These are phyloP conservation scores for Volvariella volvacea DNA, from an alignment of 1,284 basidiomycete genomes.

Conservation along the genomic window DNA sequence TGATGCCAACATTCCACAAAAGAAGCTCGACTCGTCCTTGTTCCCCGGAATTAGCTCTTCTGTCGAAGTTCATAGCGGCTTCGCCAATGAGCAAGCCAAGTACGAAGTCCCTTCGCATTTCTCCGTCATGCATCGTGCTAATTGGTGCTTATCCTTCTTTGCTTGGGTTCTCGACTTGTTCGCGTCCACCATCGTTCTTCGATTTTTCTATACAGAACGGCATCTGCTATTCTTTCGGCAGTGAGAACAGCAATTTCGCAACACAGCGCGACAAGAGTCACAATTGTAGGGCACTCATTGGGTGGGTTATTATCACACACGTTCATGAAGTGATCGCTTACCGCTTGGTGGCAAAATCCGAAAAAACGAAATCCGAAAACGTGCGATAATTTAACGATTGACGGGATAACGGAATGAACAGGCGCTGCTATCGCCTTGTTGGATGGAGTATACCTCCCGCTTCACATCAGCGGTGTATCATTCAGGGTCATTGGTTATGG, in stretches of 20 bases:
- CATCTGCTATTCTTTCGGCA: slow-evolving; percentile 31
- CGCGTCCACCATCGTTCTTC: background rate
- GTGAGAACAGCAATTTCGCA: slow-evolving; percentile 32
- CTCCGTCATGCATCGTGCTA: no score
- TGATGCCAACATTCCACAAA: slow-evolving; percentile 36
- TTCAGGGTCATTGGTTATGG: slow-evolving; percentile 11
- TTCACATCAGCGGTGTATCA: slow-evolving; percentile 6
- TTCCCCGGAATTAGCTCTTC: slow-evolving; percentile 48
- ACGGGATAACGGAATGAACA: slow-evolving; percentile 10
- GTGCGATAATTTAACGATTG: no score
- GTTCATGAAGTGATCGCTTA: background rate
- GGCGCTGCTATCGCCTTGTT: slow-evolving; percentile 39
- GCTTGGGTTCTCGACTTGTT: background rate
- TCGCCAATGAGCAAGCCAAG: slow-evolving; percentile 41
- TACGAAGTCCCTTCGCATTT: slow-evolving; percentile 19
- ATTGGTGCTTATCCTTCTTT: background rate
- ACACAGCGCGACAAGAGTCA: slow-evolving; percentile 30
- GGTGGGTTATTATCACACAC: slow-evolving; percentile 18
- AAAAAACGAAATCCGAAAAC: no score
- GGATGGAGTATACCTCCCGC: slow-evolving; percentile 9
- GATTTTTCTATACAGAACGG: slow-evolving; percentile 34
- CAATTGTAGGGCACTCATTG: slow-evolving; percentile 45
- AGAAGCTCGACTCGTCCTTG: slow-evolving; percentile 30
- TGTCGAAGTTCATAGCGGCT: slow-evolving; percentile 47
- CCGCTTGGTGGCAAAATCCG: no score